These are phyloP conservation scores for Cytospora chrysosperma DNA, from an alignment of 2,329 filamentous ascomycete species.

Conservation along the genomic window DNA sequence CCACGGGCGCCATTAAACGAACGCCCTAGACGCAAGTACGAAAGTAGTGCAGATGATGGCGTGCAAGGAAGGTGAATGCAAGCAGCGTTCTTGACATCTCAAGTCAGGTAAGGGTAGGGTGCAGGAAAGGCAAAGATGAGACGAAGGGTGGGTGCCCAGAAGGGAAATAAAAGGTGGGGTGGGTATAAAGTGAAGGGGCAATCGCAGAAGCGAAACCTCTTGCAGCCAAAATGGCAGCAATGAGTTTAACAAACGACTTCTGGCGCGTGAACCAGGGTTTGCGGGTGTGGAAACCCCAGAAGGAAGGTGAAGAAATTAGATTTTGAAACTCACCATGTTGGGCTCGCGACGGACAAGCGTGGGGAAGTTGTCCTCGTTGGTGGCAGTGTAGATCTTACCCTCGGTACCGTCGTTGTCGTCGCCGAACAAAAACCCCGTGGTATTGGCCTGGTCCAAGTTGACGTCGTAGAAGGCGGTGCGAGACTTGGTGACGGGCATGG, in stretches of 20 bases:
- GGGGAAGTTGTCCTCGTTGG: conserved; percentile 81
- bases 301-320: background rate
- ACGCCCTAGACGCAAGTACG: background rate
- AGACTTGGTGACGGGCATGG: conserved; percentile 80
- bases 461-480: conserved; percentile 66
- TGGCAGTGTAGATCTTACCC: conserved; percentile 67
- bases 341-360: conserved; percentile 69
- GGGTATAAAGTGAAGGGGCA: background rate
- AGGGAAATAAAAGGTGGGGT: background rate
- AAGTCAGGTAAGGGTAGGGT: no score
- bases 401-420: conserved; percentile 68
- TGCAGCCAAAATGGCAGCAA: conserved; percentile 11
- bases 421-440: conserved; percentile 80
- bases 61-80: conserved; percentile 3
- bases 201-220: background rate
- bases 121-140: background rate
- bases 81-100: background rate
- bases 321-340: conserved; percentile 43
- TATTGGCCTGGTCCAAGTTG: conserved; percentile 76
- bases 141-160: background rate
- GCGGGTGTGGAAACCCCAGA: background rate
- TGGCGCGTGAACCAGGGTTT: conserved; percentile 39
- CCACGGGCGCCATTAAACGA: background rate
- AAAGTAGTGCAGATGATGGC: conserved; percentile 1
- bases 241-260: conserved; percentile 41